Evolutionary conservation across 1,284 basidiomycete species (phyloP), one percentile per base, ranked within the genome.

Genomic region (Leccinum griseonigrum): DNA sequence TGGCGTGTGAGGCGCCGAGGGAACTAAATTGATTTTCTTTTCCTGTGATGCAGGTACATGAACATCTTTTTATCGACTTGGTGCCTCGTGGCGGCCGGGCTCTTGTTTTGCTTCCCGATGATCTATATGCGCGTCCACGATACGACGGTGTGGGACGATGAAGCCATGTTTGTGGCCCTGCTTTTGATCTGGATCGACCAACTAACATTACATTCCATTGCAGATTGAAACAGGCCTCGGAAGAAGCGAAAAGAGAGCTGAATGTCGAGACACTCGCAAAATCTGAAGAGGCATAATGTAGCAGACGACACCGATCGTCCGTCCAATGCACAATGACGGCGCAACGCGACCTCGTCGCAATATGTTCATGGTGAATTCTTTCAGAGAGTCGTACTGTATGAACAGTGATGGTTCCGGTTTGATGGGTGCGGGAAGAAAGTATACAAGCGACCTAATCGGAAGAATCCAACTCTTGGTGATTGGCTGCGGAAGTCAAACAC

Each of bases 101-200:
- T 76, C 18, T 9, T 74, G 46, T 71, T 69, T 28, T 68, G 70
- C 9, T 57, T 75, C 16, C 75, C 75, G 3, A 76, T 76, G 73
- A 65, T 76, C 26, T 71, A 71, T 57, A 56, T 56, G 40, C 71
- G 74, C 22, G 70, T 75, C 43, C 69, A 70, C 56, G 66, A 74
- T 46, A 69, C 68, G 55, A 75, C 74, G 0, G 64, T 68, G 36
- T 46, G 71, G 14, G 68, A 69, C 29, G 74, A 76, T 32, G 74
- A 74, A 63, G 5, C 57, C 0, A 61, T 70, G 70, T 68, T 38
- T 10, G 64, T 53, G 34, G 14, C 13, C 9, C 11, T 9, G 7
- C 14, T 53, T 38, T 36, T 1, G 18, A 14, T 13, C 7, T 22
- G 26, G 9, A 6, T 9, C 14, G 3, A 2, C 11, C 43, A 9